Conservation (phyloP, 768 basidiomycete genomes). For the Nidularia sp. region DNA sequence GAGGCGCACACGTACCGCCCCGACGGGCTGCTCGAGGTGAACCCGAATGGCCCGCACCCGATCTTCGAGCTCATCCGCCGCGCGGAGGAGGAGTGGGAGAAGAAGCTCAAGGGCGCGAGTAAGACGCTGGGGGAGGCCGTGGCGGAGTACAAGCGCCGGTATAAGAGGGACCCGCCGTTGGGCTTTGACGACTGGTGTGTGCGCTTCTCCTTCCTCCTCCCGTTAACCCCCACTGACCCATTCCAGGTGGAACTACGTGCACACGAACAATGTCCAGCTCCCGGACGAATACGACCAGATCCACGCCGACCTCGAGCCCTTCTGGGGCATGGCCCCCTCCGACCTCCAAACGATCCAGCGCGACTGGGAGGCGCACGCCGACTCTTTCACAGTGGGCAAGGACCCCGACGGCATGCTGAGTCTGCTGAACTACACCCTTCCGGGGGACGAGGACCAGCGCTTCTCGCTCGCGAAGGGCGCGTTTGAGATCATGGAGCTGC, state of each 20-base stretch:
- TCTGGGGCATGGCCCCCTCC: conserved; percentile 57
- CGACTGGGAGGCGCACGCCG: conserved; percentile 30
- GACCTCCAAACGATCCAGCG: conserved; percentile 29
- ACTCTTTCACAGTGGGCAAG: conserved; percentile 38
- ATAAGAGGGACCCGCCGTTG: conserved; percentile 68
- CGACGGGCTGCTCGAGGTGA: conserved; percentile 38
- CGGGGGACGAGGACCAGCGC: conserved; percentile 12
- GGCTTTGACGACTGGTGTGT: conserved; percentile 85
- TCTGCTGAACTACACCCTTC: conserved; percentile 23
- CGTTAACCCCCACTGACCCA: background rate
- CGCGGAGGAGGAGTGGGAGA: conserved; percentile 64
- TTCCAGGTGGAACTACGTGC: conserved; percentile 45
- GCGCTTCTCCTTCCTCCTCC: background rate
- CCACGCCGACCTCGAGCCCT: conserved; percentile 70
- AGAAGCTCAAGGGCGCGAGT: conserved; percentile 62
- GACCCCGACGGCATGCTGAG: conserved; percentile 18
- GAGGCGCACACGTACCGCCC: conserved; percentile 27
- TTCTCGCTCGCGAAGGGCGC: conserved; percentile 20
- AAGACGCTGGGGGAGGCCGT: conserved; percentile 74
- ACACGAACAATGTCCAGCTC: conserved; percentile 63
- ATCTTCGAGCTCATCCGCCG: conserved; percentile 72
- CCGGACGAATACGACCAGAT: conserved; percentile 84
- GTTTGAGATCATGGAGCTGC: conserved; percentile 30
- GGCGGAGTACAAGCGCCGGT: conserved; percentile 71
- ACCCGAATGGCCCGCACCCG: conserved; percentile 53